Evolutionary conservation across 2,329 filamentous ascomycete species (phyloP).

Genomic region (Clathrospora elynae): DNA sequence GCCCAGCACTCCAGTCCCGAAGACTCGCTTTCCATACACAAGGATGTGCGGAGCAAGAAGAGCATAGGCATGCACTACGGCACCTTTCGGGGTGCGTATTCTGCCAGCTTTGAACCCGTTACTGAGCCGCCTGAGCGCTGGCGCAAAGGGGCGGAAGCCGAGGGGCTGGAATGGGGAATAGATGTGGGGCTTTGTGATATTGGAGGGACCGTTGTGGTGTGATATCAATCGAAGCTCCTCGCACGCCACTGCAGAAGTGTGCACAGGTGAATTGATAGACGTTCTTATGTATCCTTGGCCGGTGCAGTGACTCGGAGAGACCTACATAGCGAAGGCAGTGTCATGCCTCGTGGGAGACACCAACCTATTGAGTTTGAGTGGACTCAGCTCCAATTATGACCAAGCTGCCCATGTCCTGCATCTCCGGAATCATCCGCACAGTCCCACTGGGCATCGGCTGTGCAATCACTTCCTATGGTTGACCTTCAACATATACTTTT

Average conservation of each 20-base stretch:
- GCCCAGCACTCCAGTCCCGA: constrained; percentile 55
- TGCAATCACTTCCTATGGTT: not conserved
- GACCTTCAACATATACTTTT: constrained; percentile 1
- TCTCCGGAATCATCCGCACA: constrained; percentile 1
- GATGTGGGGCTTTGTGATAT: constrained; percentile 52
- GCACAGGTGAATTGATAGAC: too few relatives aligned
- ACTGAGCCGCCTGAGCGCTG: constrained; percentile 55
- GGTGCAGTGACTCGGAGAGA: too few relatives aligned
- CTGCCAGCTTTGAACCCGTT: constrained; percentile 56
- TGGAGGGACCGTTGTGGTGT: constrained; percentile 55
- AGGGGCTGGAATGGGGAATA: constrained; percentile 47
- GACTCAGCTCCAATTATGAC: too few relatives aligned
- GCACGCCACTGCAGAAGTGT: too few relatives aligned
- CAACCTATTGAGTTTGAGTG: too few relatives aligned
- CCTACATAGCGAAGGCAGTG: too few relatives aligned
- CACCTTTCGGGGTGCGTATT: constrained; percentile 54
- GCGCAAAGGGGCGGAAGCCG: constrained; percentile 52
- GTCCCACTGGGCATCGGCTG: too few relatives aligned
- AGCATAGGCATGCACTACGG: constrained; percentile 61
- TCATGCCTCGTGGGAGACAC: too few relatives aligned
- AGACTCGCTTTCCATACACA: constrained; percentile 56
- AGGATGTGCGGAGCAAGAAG: constrained; percentile 53
- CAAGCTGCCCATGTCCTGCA: too few relatives aligned
- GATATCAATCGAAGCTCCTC: too few relatives aligned
- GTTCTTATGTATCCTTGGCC: too few relatives aligned